Conservation (phyloP, 768 basidiomycete genomes). For the Mycena chlorophos region DNA sequence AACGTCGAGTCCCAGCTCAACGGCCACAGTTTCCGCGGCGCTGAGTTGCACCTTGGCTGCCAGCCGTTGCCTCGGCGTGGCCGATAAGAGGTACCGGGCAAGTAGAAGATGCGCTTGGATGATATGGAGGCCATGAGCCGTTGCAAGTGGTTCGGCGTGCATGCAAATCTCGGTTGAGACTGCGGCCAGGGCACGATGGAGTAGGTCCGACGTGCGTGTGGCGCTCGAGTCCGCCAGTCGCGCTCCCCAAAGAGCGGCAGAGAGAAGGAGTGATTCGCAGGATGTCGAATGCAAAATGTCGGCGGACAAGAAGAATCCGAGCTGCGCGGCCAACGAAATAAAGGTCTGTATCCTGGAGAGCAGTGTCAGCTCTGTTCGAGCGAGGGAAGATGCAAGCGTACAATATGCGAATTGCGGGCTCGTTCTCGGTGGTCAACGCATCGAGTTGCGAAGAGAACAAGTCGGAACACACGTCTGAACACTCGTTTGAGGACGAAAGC, state of each 20-base stretch:
- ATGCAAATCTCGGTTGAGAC: background rate
- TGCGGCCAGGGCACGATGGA: constrained; percentile 1
- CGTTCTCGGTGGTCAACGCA: background rate
- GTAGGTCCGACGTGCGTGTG: background rate
- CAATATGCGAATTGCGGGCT: background rate
- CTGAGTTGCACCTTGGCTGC: constrained; percentile 3
- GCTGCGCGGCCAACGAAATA: background rate
- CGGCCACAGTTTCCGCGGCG: constrained; percentile 2
- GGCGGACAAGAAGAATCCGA: constrained; percentile 9
- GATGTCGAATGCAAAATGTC: background rate
- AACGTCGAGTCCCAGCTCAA: background rate
- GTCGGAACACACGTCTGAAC: background rate
- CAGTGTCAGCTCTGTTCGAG: background rate
- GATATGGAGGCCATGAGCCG: background rate
- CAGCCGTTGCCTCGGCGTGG: background rate
- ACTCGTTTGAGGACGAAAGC: background rate
- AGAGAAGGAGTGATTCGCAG: constrained; percentile 4
- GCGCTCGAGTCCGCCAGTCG: background rate
- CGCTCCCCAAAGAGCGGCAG: constrained; percentile 11
- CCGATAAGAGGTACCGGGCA: constrained; percentile 2
- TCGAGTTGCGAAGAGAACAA: background rate
- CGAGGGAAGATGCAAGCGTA: background rate
- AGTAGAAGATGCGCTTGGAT: constrained; percentile 14
- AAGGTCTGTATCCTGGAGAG: constrained; percentile 9
- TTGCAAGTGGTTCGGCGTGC: background rate